These are phyloP conservation scores for Cyberlindnera galapagoensis DNA, from an alignment of 805 yeast genomes.

Conservation along the genomic window DNA sequence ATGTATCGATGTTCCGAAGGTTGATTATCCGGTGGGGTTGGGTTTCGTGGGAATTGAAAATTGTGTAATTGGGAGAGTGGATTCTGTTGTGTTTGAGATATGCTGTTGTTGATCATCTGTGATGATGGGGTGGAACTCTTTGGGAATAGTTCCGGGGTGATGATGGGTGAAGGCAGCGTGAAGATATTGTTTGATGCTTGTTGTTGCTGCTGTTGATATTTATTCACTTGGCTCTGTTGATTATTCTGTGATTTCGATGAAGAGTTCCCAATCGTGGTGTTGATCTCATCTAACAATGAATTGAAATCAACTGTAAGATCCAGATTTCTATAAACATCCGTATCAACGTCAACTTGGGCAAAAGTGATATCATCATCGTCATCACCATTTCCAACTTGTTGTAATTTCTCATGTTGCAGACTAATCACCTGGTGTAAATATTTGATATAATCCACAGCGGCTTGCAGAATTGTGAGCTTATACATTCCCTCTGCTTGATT, in stretches of 20 bases:
- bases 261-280: no score
- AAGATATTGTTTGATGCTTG: no score
- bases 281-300: no score
- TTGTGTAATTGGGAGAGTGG: slow-evolving; percentile 10
- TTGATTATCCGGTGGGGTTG: no score
- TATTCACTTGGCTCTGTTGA: neutral
- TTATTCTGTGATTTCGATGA: no score
- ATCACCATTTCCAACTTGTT: slow-evolving; percentile 13
- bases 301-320: slow-evolving; percentile 49
- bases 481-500: slow-evolving; percentile 57
- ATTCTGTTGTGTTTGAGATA: neutral
- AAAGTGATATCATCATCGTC: slow-evolving; percentile 30
- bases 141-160: slow-evolving; percentile 24
- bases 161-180: slow-evolving; percentile 22
- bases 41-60: slow-evolving; percentile 16
- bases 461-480: slow-evolving; percentile 71
- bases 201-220: neutral
- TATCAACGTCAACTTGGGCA: slow-evolving; percentile 48
- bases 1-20: no score
- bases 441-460: slow-evolving; percentile 75
- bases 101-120: slow-evolving; percentile 3
- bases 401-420: slow-evolving; percentile 41
- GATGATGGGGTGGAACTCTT: slow-evolving; percentile 1
- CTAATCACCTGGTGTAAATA: slow-evolving; percentile 57
- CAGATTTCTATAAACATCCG: slow-evolving; percentile 53